A percentile compares a stretch with the other conserved stretches of the same genome.
Conservation (phyloP, 805 yeast species). For the Kodamaea fukazawae region DNA sequence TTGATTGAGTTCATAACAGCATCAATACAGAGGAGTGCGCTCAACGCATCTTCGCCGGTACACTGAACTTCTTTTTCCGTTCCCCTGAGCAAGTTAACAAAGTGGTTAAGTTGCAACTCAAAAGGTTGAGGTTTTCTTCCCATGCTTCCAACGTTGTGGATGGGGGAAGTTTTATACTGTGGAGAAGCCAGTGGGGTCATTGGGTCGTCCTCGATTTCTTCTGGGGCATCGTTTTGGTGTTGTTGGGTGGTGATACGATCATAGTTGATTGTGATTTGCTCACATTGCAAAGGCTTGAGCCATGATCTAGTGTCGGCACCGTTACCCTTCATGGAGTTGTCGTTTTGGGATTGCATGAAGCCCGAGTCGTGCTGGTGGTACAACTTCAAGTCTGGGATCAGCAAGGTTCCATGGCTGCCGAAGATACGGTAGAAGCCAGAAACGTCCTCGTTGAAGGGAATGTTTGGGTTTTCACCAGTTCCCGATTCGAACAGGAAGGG, state of each 20-base stretch:
- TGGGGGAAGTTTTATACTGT: conserved; percentile 21
- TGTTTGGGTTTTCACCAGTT: conserved; percentile 40
- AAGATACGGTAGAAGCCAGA: conserved; percentile 36
- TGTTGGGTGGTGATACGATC: conserved; percentile 10
- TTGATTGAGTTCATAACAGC: conserved; percentile 34
- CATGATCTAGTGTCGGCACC: conserved; percentile 22
- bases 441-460: conserved; percentile 28
- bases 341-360: not conserved
- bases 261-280: conserved; percentile 18
- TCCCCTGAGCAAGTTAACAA: conserved; percentile 33
- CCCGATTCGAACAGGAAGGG: conserved; percentile 39
- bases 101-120: conserved; percentile 37
- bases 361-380: conserved; percentile 22
- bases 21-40: conserved; percentile 35
- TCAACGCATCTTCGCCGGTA: conserved; percentile 36
- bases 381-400: conserved; percentile 36
- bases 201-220: conserved; percentile 6
- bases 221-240: conserved; percentile 5
- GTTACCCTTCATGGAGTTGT: conserved; percentile 13
- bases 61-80: conserved; percentile 27
- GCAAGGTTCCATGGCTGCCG: conserved; percentile 38
- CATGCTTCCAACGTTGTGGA: conserved; percentile 12
- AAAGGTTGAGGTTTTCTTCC: conserved; percentile 25
- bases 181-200: conserved; percentile 34
- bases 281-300: conserved; percentile 25